A percentile compares a stretch with the other conserved stretches of the same genome.
Conservation (phyloP, 140 eudicot genomes). For the Cichorium intybus region DNA sequence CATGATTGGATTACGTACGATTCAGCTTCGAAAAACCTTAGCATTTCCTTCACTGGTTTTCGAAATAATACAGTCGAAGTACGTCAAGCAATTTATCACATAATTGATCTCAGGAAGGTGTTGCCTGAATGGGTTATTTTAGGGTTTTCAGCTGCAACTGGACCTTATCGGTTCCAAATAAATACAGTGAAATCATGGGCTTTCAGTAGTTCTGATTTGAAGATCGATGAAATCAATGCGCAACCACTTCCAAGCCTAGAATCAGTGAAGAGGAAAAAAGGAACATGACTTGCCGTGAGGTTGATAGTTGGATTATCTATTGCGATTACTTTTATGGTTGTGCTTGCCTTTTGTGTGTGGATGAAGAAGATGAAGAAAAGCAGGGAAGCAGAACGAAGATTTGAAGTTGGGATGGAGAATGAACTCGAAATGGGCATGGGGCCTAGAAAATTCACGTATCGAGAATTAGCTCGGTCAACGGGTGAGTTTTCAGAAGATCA, state of each 20-base stretch:
- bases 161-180: background rate
- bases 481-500: slow-evolving; percentile 23
- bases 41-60: slow-evolving; percentile 31
- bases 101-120: slow-evolving; percentile 25
- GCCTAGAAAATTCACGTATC: slow-evolving; percentile 41
- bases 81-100: slow-evolving; percentile 18
- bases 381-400: background rate
- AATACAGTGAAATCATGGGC: slow-evolving; percentile 14
- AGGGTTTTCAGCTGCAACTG: slow-evolving; percentile 42
- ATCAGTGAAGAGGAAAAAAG: background rate
- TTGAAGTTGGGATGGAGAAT: slow-evolving; percentile 17
- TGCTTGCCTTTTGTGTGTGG: background rate
- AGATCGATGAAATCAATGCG: slow-evolving; percentile 7
- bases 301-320: slow-evolving; percentile 14
- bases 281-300: background rate
- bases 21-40: slow-evolving; percentile 22
- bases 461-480: slow-evolving; percentile 30
- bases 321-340: background rate
- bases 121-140: slow-evolving; percentile 45
- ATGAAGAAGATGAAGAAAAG: slow-evolving; percentile 20
- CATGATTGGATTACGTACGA: slow-evolving; percentile 40
- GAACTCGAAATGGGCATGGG: slow-evolving; percentile 42
- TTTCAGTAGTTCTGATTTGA: background rate
- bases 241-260: too few species aligned
- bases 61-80: background rate